Base-by-base conservation (phyloP, 257 asterid species). In the Ilex asprella region DNA sequence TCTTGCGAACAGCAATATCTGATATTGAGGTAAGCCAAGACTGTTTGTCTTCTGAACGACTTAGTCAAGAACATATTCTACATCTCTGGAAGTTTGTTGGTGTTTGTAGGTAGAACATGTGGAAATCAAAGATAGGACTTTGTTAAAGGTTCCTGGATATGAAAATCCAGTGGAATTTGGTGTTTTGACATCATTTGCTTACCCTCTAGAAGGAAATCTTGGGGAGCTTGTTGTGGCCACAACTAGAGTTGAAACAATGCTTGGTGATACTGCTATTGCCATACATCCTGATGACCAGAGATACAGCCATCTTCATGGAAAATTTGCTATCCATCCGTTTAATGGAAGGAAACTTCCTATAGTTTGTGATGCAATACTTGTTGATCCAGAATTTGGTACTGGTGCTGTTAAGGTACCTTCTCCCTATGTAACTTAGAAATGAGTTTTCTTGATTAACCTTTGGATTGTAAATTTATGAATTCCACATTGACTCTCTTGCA, bases 181-280 rank as follows among this genome's bases (percentile, higher is more conserved):
- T 44, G 89, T 93, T 74, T 78, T 93, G 78, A 85, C 95, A 9
- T 93, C 94, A 55, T 93, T 93, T 69, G 99, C 99, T 60, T 93
- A 93, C 82, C 96, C 96, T 65, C 67, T 93, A 76, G 97, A 89
- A 81, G 94, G 75, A 56, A 84, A 77, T 50, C 72, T 83, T 65
- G 97, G 91, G 44, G 99, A 93, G 79, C 79, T 93, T 77, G 82
- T 93, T 62, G 99, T 93, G 75, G 99, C 99, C 10, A 93, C 99
- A 62, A 93, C 99, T 7, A 82, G 97, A 60, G 81, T 89, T 68
- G 99, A 93, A 73, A 89, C 99, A 59, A 87, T 89, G 99, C 85
- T 93, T 55, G 99, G 99, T 53, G 99, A 89, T 72, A 83, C 99
- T 56, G 99, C 99, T 15, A 82, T 93, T 72, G 97, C 99, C 39